Evolutionary conservation across 192 early-diverging fungal species (phyloP), one percentile per base, ranked within the genome.

Genomic region (Lunasporangiospora selenospora): DNA sequence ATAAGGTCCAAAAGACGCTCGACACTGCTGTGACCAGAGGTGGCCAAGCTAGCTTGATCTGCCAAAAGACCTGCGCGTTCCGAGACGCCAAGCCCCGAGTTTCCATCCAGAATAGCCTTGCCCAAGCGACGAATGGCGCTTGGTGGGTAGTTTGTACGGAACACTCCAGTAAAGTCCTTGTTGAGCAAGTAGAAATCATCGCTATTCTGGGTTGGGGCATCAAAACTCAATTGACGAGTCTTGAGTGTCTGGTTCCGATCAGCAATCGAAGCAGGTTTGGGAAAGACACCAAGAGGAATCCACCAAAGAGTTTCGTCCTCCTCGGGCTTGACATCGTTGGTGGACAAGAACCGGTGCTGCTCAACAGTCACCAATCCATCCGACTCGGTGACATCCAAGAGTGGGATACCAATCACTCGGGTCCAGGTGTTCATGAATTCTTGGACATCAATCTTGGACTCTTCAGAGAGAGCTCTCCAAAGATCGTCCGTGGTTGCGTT

Each of bases 61-160:
- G 85, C 80, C 41, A 98, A 46, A 7, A 97, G 70, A 57, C 91
- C 92, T 29, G 93, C 78, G 33, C 89, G 86, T 73, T 98, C 96
- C 21, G 79, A 46, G 4, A 78, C 77, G 40, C 93, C 65, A 64
- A 65, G n/a, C 61, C 79, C 5, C 75, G 49, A 33, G 83, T 58
- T 30, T 21, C 78, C 80, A 9, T 76, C 65, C 39, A 73, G 77
- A 11, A 85, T 76, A 3, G 82, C 86, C 7, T 65, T 53, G 6
- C 78, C 87, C 29, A 91, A 58, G 4, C 69, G 56, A 27, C 44
- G 56, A 45, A 89, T 67, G 16, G 80, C 66, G 1, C 75, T 64
- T 23, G 77, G 49, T 23, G 87, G 75, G 52, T 91, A 91, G 29
- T 88, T 83, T 7, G 95, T 94, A 16, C 96, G 87, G 79, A 89